phyloP scores from a whole-genome alignment of 2,329 filamentous ascomycete species.

The Claviceps pazoutovae region DNA sequence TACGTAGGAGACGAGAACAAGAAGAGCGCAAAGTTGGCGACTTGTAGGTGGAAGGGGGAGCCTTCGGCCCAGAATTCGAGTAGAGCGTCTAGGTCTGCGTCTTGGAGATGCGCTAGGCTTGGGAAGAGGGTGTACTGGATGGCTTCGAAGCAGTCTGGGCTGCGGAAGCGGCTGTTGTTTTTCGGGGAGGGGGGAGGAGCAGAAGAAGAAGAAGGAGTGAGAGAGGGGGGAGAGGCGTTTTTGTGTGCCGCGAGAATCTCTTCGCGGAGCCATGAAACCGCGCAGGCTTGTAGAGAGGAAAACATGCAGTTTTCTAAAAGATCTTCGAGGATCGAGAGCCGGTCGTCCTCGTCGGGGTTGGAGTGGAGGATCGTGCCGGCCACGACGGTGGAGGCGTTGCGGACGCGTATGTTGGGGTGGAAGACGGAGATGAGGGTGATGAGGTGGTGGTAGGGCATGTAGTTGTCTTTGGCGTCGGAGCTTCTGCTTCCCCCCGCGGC shows the following conservation, averaged over 20 bases:
- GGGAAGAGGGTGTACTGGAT: slow-evolving; percentile 51
- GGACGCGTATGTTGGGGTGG: slow-evolving; percentile 38
- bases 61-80: slow-evolving; percentile 39
- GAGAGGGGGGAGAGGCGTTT: slow-evolving; percentile 6
- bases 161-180: slow-evolving; percentile 30
- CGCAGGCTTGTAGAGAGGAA: slow-evolving; percentile 46
- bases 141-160: slow-evolving; percentile 40
- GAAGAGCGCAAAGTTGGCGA: slow-evolving; percentile 47
- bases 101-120: slow-evolving; percentile 32
- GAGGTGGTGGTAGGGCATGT: slow-evolving; percentile 47
- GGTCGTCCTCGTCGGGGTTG: slow-evolving; percentile 43
- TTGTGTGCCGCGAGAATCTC: slow-evolving; percentile 38
- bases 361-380: slow-evolving; percentile 42
- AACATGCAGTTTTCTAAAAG: slow-evolving; percentile 53
- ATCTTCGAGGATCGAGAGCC: slow-evolving; percentile 49
- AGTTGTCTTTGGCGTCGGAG: slow-evolving; percentile 24
- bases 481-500: slow-evolving; percentile 10
- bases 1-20: slow-evolving; percentile 29
- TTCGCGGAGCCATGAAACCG: slow-evolving; percentile 49
- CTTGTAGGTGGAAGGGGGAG: slow-evolving; percentile 42
- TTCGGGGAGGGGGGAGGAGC: too few species aligned
- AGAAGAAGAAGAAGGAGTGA: too few species aligned
- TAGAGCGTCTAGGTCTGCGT: slow-evolving; percentile 27
- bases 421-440: slow-evolving; percentile 43
- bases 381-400: slow-evolving; percentile 39